These are phyloP conservation scores for Globisporangium heterothallicum DNA, from an alignment of 352 stramenopile genomes.

Conservation along the genomic window DNA sequence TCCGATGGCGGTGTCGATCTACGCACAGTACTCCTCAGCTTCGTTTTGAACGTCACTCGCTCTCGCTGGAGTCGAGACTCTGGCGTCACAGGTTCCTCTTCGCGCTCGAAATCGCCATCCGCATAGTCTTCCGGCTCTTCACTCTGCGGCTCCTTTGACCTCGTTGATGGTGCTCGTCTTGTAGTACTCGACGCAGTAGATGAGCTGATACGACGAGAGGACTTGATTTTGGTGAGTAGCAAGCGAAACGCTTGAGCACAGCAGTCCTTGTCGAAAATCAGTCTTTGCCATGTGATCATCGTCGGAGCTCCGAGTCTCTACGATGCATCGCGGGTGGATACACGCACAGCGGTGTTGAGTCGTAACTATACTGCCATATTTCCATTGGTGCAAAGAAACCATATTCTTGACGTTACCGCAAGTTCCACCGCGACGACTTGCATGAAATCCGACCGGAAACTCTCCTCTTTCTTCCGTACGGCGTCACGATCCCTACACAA, in stretches of 20 bases:
- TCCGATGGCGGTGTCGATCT: constrained; percentile 2
- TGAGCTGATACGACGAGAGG: constrained; percentile 17
- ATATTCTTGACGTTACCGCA: constrained; percentile 18
- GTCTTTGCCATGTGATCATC: constrained; percentile 57
- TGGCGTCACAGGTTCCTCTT: constrained; percentile 1
- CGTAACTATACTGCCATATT: too few species aligned
- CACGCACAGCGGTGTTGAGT: too few species aligned
- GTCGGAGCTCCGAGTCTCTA: constrained; percentile 47
- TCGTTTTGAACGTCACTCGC: background rate
- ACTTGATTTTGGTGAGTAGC: constrained; percentile 60
- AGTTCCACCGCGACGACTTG: constrained; percentile 39
- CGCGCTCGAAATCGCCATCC: constrained; percentile 3
- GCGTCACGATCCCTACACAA: constrained; percentile 30
- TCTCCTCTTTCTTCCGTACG: constrained; percentile 48
- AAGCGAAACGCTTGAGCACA: constrained; percentile 49
- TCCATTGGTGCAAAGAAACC: background rate
- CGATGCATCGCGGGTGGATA: background rate
- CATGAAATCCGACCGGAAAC: constrained; percentile 57
- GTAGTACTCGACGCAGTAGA: background rate
- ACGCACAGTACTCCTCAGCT: constrained; percentile 1
- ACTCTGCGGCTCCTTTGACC: background rate
- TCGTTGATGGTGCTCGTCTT: background rate
- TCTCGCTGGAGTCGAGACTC: background rate
- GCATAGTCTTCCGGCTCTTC: constrained; percentile 13
- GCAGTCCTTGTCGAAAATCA: constrained; percentile 66